phyloP scores from a whole-genome alignment of 2,329 filamentous ascomycete genomes.

The Chrysosporium queenslandicum region DNA sequence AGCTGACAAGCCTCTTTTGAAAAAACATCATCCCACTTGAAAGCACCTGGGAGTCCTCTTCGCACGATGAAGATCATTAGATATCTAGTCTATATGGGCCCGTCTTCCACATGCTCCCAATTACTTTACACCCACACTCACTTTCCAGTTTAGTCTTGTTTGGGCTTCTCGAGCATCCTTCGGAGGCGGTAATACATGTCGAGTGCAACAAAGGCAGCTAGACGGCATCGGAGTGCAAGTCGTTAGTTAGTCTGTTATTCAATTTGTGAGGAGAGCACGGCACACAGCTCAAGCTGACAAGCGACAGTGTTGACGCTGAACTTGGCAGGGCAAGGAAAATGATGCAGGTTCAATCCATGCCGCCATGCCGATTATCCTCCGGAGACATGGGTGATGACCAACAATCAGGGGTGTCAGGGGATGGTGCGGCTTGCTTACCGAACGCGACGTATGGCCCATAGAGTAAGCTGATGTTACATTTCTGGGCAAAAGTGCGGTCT shows the following conservation, averaged over 20 bases:
- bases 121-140: too few species aligned
- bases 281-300: background rate
- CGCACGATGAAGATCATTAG: too few species aligned
- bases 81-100: too few species aligned
- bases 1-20: background rate
- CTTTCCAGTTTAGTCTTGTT: conserved; percentile 7
- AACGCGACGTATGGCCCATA: conserved; percentile 50
- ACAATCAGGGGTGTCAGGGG: background rate
- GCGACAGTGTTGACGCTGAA: background rate
- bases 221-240: background rate
- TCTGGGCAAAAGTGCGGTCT: conserved; percentile 37
- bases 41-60: too few species aligned
- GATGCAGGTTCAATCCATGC: background rate
- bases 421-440: conserved; percentile 34
- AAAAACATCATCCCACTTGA: background rate
- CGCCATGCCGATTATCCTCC: background rate
- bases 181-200: conserved; percentile 31
- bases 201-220: conserved; percentile 32
- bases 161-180: conserved; percentile 15
- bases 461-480: conserved; percentile 41
- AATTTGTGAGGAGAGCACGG: background rate
- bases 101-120: background rate
- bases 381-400: background rate
- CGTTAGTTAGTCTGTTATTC: background rate
- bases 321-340: background rate